Evolutionary conservation across 2,329 filamentous ascomycete genomes (phyloP).

Genomic region (Hypoxylon sp.): DNA sequence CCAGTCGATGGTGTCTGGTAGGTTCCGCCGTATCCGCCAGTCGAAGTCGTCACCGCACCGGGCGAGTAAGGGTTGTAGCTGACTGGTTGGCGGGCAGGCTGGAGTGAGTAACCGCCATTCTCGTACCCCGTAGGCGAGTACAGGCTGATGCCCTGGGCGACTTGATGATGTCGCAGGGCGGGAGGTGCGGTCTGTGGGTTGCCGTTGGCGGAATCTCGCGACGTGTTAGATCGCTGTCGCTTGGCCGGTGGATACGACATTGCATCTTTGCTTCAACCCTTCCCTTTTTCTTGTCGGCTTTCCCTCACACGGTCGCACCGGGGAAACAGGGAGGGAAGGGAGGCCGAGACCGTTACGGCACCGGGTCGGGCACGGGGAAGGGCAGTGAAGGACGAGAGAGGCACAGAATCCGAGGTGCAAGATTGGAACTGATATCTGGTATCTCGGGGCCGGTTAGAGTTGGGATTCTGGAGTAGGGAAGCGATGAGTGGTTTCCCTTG

Average conservation of each 20-base stretch:
- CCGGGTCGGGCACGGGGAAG: not conserved
- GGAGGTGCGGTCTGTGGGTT: conserved; percentile 54
- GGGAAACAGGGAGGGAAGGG: conserved; percentile 19
- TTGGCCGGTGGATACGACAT: conserved; percentile 55
- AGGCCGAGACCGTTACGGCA: conserved; percentile 9
- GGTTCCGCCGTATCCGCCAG: conserved; percentile 51
- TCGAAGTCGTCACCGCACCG: conserved; percentile 49
- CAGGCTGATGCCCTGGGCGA: conserved; percentile 42
- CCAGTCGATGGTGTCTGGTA: conserved; percentile 46
- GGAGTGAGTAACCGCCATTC: conserved; percentile 49
- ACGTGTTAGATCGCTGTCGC: conserved; percentile 55
- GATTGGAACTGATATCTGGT: not conserved
- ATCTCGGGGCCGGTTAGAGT: not conserved
- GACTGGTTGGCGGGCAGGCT: conserved; percentile 46
- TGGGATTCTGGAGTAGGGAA: not conserved
- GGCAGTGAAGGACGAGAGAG: not conserved
- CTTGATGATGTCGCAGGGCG: conserved; percentile 52
- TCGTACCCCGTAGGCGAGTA: conserved; percentile 47
- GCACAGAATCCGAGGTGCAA: conserved; percentile 10
- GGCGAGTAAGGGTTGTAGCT: conserved; percentile 51
- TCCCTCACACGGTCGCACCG: conserved; percentile 34
- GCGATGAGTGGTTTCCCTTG: conserved; percentile 5
- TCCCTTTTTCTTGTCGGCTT: conserved; percentile 16
- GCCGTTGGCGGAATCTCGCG: conserved; percentile 53
- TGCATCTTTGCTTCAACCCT: conserved; percentile 45